These are phyloP conservation scores for Euphorbia peplus DNA, from an alignment of 345 rosid genomes.

Conservation along the genomic window DNA sequence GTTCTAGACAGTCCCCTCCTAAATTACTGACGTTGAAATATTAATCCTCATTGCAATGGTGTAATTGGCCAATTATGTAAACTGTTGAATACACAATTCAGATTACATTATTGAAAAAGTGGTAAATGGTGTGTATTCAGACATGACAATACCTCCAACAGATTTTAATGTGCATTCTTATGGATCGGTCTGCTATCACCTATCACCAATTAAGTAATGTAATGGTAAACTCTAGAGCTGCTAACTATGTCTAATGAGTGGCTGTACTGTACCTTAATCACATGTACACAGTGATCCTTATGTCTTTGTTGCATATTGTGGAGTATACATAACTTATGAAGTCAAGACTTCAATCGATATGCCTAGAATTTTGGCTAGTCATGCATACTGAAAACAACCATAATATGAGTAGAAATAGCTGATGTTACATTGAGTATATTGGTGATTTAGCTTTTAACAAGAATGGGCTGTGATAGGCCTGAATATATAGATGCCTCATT, in stretches of 20 bases:
- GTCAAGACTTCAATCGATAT: background rate
- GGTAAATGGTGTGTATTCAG: background rate
- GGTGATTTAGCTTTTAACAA: background rate
- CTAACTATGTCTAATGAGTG: background rate
- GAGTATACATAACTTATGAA: background rate
- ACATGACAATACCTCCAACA: no score
- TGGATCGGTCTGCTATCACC: background rate
- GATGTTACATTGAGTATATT: background rate
- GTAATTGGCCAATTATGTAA: background rate
- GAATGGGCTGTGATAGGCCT: background rate
- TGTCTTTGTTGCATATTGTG: background rate
- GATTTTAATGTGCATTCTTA: background rate
- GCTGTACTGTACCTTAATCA: background rate
- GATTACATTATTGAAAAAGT: background rate
- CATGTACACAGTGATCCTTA: background rate
- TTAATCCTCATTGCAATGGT: background rate
- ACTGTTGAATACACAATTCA: background rate
- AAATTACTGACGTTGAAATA: background rate
- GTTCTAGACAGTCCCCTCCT: background rate
- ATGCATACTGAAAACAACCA: background rate
- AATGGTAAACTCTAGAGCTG: background rate
- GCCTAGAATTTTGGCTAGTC: background rate
- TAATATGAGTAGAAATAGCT: background rate
- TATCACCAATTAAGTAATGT: background rate
- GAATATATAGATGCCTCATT: background rate